A percentile compares a stretch with the other conserved stretches of the same genome.
These are phyloP conservation scores for Aspergillus sp. DNA, from an alignment of 2,329 filamentous ascomycete genomes.

Conservation along the genomic window DNA sequence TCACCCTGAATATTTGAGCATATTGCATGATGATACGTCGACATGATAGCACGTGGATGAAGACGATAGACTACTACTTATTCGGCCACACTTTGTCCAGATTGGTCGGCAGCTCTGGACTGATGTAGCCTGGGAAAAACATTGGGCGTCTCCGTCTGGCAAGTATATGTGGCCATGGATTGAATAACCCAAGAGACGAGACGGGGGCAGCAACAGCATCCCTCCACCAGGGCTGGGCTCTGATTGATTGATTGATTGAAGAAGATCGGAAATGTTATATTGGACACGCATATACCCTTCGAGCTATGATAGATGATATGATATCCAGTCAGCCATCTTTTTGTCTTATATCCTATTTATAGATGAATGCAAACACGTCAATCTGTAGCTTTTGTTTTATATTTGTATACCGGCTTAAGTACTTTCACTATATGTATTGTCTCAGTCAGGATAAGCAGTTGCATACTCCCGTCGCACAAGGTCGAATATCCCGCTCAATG, in stretches of 20 bases:
- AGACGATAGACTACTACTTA: constrained; percentile 2
- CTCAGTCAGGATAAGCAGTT: constrained; percentile 23
- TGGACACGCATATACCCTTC: neutral
- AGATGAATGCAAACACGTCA: neutral
- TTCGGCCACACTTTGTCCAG: neutral
- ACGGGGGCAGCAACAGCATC: neutral
- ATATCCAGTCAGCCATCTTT: constrained; percentile 4
- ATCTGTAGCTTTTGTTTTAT: neutral
- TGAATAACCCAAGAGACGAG: neutral
- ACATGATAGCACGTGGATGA: constrained; percentile 7
- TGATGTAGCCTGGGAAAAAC: neutral
- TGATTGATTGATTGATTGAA: too few relatives aligned
- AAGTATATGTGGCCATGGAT: neutral
- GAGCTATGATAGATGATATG: constrained; percentile 6
- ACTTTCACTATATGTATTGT: too few relatives aligned
- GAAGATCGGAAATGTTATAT: neutral
- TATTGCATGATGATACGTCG: constrained; percentile 10
- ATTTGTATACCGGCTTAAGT: neutral
- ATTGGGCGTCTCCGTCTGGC: neutral
- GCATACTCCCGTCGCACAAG: constrained; percentile 43
- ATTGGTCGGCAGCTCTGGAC: neutral
- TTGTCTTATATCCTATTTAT: constrained; percentile 3
- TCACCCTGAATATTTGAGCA: neutral
- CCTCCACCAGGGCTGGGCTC: neutral
- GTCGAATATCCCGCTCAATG: constrained; percentile 47